phyloP scores from a whole-genome alignment of 306 rosid genomes.

The Notholithocarpus densiflorus region DNA sequence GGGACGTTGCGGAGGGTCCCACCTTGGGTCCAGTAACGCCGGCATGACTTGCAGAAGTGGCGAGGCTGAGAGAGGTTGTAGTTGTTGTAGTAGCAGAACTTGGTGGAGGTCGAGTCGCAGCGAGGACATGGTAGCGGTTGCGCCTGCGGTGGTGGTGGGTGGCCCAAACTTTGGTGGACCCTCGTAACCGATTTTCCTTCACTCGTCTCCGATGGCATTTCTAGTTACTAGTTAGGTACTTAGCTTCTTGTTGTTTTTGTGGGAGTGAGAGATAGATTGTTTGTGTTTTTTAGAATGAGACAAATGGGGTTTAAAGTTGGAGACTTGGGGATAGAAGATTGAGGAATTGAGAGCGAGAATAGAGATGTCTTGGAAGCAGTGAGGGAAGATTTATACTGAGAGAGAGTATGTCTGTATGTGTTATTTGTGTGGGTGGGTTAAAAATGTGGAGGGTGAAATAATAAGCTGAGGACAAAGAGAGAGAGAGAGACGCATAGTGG shows the following conservation, averaged over 20 bases:
- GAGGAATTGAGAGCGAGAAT: neutral
- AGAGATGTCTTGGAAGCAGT: neutral
- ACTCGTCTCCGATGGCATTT: slow-evolving; percentile 34
- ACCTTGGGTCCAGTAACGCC: slow-evolving; percentile 62
- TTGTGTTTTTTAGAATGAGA: neutral
- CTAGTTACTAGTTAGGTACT: no score
- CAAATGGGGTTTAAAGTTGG: neutral
- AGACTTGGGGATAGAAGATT: neutral
- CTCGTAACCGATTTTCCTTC: neutral
- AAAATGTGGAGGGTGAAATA: no score
- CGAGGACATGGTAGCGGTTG: slow-evolving; percentile 51
- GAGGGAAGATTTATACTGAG: neutral
- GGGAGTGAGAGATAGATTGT: no score
- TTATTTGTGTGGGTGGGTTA: no score
- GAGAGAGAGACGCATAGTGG: neutral
- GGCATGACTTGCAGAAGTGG: slow-evolving; percentile 55
- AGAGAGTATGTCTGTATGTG: neutral
- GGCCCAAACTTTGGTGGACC: slow-evolving; percentile 5
- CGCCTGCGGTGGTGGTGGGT: slow-evolving; percentile 26
- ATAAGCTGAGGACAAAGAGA: neutral
- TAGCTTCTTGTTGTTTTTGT: no score
- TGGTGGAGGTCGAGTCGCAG: slow-evolving; percentile 47
- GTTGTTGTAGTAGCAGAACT: slow-evolving; percentile 66
- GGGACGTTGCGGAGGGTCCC: slow-evolving; percentile 57
- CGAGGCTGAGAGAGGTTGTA: slow-evolving; percentile 60